phyloP scores from a whole-genome alignment of 2,329 filamentous ascomycete genomes.

The Ophiosphaerella korrae region DNA sequence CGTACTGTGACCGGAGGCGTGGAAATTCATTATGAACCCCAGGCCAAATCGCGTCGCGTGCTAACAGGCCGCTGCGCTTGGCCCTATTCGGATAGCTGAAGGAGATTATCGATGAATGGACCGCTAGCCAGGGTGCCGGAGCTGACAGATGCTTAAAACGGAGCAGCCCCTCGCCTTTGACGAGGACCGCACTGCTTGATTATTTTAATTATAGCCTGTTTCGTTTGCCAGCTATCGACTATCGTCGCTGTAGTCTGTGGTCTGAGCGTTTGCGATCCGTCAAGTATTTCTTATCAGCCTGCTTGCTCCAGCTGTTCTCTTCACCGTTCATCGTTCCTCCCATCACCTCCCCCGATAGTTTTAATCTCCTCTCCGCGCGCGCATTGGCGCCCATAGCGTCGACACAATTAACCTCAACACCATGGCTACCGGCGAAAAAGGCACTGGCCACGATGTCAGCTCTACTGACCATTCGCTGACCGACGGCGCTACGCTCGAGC shows the following conservation, averaged over 20 bases:
- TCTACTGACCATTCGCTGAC: conserved; percentile 37
- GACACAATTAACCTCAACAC: conserved; percentile 5
- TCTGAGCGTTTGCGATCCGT: conserved; percentile 7
- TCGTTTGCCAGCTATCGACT: background rate
- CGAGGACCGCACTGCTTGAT: conserved; percentile 11
- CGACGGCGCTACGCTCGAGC: conserved; percentile 39
- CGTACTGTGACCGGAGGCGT: conserved; percentile 6
- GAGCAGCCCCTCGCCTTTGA: conserved; percentile 25
- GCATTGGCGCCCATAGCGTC: background rate
- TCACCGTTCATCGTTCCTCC: background rate
- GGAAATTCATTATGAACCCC: conserved; percentile 11
- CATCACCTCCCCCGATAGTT: conserved; percentile 1
- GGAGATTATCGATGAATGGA: conserved; percentile 20
- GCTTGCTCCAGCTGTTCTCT: background rate
- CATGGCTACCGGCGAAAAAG: conserved; percentile 39
- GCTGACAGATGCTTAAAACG: conserved; percentile 36
- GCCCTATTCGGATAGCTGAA: conserved; percentile 20
- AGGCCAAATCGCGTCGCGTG: conserved; percentile 38
- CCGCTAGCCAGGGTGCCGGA: conserved; percentile 22
- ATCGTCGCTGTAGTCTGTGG: conserved; percentile 9
- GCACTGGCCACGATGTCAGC: conserved; percentile 28
- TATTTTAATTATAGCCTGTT: conserved; percentile 13
- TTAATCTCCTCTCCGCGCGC: background rate
- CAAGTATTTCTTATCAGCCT: conserved; percentile 15
- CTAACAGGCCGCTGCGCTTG: conserved; percentile 20